Base-by-base conservation (phyloP, 1,139 yeast genomes). In the Geotrichum citri-aurantii region DNA sequence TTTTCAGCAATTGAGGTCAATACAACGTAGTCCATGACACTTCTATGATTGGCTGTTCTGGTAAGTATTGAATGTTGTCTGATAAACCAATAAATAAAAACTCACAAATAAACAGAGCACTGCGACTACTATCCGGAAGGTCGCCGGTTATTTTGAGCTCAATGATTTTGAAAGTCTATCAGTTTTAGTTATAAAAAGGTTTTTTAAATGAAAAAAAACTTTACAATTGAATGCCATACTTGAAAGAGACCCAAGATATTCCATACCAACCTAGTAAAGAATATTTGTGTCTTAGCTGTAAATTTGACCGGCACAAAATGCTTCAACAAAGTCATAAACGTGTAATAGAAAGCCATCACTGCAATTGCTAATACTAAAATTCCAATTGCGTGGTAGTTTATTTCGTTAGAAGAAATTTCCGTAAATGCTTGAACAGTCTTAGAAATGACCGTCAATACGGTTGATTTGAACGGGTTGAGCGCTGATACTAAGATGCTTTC, bases 11-110 rank as follows among this genome's bases (percentile, higher is more conserved):
- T 67, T 53, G 75, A 73, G 3, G 78, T 77, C 53, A 84, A 69
- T 0, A 82, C 72, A 12, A 82, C 68, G 66, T 81, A 79, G 66
- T 85, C 91, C 0, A 79, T 77, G 17, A 81, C 64, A 0, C 88
- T 81, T 49, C 70, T 74, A 66, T 85, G 91, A 64, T 85, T 85
- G 59, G 81, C 69, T 52, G 48, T 21, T 26, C 11, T 26, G 14
- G 40, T 50, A 21, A 55, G 54, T 24, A 21, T 24, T n/a, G 2
- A 17, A 19, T 50, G 7, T 12, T 37, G 3, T 29, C n/a, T 14
- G 27, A 50, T 14, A 2, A 21, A 12, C 23, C 11, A n/a, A 33
- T 11, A 12, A 21, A 8, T 21, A 14, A 23, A 1, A 14, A 31
- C 61, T 31, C 54, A 60, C 62, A 53, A n/a, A 60, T 50, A 21